Base-by-base conservation (phyloP, 305 asterid genomes). In the Rubia balearica region DNA sequence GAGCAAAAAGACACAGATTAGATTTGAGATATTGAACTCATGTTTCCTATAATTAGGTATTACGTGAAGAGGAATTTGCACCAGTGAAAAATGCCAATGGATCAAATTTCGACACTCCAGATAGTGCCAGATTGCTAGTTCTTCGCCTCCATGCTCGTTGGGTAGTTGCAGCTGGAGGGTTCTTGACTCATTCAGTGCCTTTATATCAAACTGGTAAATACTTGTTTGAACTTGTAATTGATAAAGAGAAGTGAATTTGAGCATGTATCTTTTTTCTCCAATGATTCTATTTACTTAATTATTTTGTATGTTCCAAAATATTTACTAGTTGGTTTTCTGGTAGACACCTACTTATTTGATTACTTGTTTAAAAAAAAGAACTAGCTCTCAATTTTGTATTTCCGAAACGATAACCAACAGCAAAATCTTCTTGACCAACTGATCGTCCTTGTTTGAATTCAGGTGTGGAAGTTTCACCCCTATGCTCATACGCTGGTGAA, bases 381-480 rank as follows among this genome's bases (percentile, higher is more conserved):
- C 24, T n/a, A 7, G 7, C 60, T 16, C 61, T 19, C 19, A 19
- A 8, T 21, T 21, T 56, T 56, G 33, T 13, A 56, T 22, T 21
- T 56, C 33, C 33, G 24, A 13, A 21, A 14, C 4, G 19, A 48
- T 48, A 12, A 48, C 55, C 14, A 48, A 5, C 17, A 48, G 55
- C 19, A 48, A 13, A 48, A 16, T 0, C 6, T 5, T 49, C 11
- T 30, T 66, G 59, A 46, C 22, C 7, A 42, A 10, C 36, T 61
- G 24, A 41, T 4, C 71, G 17, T 53, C 40, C 38, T 36, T 51
- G 65, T 49, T 65, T 66, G 70, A 70, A 62, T 38, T 75, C 86
- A 92, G 97, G 98, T 43, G 96, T 91, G 74, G 97, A 94, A 75
- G 99, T 94, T 73, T 94, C 98, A 38, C 95, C 99, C n/a, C 93